Conservation (phyloP, 306 rosid species). For the Psophocarpus tetragonolobus region DNA sequence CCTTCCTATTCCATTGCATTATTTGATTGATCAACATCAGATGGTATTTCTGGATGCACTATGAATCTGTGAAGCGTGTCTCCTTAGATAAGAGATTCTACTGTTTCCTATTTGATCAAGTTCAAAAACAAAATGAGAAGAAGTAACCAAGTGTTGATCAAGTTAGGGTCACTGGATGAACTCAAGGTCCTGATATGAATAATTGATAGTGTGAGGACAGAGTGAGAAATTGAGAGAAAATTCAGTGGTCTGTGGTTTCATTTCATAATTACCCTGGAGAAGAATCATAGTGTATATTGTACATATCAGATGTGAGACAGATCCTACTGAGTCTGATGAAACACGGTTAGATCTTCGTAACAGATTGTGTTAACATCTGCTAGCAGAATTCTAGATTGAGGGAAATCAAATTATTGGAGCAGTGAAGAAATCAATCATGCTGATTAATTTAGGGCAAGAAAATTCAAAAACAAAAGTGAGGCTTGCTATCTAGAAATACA, state of each 20-base stretch:
- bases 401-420: neutral
- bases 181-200: neutral
- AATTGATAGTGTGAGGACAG: neutral
- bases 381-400: neutral
- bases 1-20: neutral
- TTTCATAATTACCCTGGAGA: neutral
- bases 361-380: neutral
- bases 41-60: neutral
- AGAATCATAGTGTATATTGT: neutral
- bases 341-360: neutral
- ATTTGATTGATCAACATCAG: neutral
- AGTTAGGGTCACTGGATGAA: neutral
- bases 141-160: neutral
- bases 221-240: neutral
- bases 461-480: neutral
- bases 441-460: neutral
- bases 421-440: slow-evolving; percentile 4
- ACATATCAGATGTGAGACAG: neutral
- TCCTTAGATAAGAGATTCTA: neutral
- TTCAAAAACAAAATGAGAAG: neutral
- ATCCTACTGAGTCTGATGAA: neutral
- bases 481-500: neutral
- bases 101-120: neutral
- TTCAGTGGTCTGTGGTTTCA: neutral
- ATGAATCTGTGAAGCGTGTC: neutral